Conservation (phyloP, 73 alveolate genomes). For the Symbiodinium pilosum region DNA sequence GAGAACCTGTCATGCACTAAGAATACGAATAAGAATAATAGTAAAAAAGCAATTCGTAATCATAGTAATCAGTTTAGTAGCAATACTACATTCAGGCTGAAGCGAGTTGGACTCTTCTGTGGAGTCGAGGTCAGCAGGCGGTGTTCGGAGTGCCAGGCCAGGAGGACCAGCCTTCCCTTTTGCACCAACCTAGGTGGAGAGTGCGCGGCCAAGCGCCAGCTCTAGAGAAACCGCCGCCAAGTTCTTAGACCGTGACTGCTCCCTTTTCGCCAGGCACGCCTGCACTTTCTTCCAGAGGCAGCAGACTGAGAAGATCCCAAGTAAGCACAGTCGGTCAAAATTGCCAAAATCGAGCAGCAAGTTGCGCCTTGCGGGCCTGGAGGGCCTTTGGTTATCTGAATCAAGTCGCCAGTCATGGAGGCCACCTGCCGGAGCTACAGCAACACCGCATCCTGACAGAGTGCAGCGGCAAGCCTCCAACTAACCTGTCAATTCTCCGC, state of each 20-base stretch:
- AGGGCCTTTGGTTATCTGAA: conserved; percentile 58
- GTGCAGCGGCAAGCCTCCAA: no score
- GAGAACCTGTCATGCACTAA: no score
- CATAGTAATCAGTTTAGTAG: no score
- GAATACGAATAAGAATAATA: neutral
- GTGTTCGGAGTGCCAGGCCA: neutral
- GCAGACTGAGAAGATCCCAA: neutral
- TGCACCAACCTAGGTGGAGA: conserved; percentile 17
- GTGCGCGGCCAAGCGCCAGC: no score
- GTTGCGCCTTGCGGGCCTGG: conserved; percentile 42
- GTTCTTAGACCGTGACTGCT: neutral
- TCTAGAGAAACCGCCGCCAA: no score
- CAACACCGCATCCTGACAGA: no score
- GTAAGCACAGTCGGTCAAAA: neutral
- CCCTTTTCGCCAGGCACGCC: conserved; percentile 55
- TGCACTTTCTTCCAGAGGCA: no score
- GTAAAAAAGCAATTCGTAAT: neutral
- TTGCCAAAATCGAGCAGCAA: no score
- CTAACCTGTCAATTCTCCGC: no score
- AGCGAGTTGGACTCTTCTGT: neutral
- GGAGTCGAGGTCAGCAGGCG: neutral
- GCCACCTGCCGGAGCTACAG: conserved; percentile 59
- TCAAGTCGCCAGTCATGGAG: conserved; percentile 80
- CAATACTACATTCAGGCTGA: neutral
- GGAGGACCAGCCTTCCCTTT: conserved; percentile 73